Evolutionary conservation across 1,139 yeast species (phyloP), one percentile per base, ranked within the genome.

Genomic region (Candida tropicalis): DNA sequence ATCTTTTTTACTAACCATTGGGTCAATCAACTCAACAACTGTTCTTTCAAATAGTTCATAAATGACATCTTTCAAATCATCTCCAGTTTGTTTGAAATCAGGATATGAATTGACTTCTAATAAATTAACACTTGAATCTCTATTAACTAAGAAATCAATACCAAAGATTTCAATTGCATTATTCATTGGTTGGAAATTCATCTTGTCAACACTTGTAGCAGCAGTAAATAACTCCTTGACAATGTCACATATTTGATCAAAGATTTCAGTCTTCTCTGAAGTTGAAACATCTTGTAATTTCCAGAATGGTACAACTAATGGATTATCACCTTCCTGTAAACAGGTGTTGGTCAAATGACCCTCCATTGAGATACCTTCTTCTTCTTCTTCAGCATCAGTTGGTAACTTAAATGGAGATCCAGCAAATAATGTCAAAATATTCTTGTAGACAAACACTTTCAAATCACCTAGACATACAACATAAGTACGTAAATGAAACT

Each of bases 331-430:
- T 17, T 78, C 81, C 63, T 93, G 98, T 36, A 89, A 68, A 66
- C 99, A 93, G 0, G 99, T 93, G 59, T 93, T 93, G 27, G 99
- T 93, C 54, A 93, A 72, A 60, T 93, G 99, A 2, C 95, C 85
- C 0, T 65, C 65, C 68, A 87, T 73, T 26, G 75, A 73, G 28
- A 75, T 65, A 35, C 66, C 59, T 29, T 65, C 67, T 1, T 54
- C 58, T 35, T 65, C 67, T 1, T 55, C 58, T 12, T 59, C 59
- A 8, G 53, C 56, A 3, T 55, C 61, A 3, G 56, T 58, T 3
- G 85, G 81, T 4, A 55, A 47, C 1, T 54, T 51, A 57, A 81
- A 93, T 4, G 72, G 49, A 4, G 70, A 58, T 8, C 77, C 79
- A 2, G 97, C 89, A 67, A 93, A 91, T 40, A 93, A 70, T 26